Conservation (phyloP, 371 early-diverging fungal genomes). For the Funneliformis caledonium region DNA sequence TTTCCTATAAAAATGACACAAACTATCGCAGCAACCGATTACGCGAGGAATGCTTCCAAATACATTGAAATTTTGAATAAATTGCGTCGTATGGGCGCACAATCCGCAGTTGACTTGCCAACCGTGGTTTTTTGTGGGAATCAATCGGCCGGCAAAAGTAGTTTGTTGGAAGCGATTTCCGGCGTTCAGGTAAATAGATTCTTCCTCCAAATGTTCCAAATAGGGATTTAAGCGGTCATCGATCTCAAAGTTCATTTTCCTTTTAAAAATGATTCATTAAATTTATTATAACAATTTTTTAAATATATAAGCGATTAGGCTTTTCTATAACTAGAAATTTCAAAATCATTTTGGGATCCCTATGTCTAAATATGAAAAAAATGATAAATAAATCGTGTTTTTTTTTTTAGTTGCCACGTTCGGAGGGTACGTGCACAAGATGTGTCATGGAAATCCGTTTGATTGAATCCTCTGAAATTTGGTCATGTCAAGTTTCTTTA, state of each 20-base stretch:
- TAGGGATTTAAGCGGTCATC: too few relatives aligned
- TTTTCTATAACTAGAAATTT: too few relatives aligned
- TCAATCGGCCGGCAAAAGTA: slow-evolving; percentile 54
- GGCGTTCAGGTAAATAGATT: slow-evolving; percentile 44
- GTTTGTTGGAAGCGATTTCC: slow-evolving; percentile 54
- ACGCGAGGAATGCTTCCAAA: background rate
- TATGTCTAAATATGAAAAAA: too few relatives aligned
- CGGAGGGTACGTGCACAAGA: slow-evolving; percentile 58
- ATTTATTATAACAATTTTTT: background rate
- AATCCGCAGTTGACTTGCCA: slow-evolving; percentile 61
- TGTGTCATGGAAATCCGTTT: slow-evolving; percentile 54
- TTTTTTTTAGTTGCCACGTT: slow-evolving; percentile 47
- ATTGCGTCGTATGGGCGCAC: slow-evolving; percentile 60
- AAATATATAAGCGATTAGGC: too few relatives aligned
- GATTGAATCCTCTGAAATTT: slow-evolving; percentile 33
- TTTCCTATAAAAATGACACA: too few relatives aligned
- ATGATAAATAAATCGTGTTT: background rate
- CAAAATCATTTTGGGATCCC: too few relatives aligned
- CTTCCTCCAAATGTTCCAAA: background rate
- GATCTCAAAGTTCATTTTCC: too few relatives aligned
- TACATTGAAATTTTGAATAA: slow-evolving; percentile 49
- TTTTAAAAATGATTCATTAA: too few relatives aligned
- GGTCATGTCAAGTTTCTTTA: slow-evolving; percentile 52
- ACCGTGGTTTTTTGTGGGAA: slow-evolving; percentile 68
- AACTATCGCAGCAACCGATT: background rate